Base-by-base conservation (phyloP, 805 yeast genomes). In the Myxozyma neglecta region DNA sequence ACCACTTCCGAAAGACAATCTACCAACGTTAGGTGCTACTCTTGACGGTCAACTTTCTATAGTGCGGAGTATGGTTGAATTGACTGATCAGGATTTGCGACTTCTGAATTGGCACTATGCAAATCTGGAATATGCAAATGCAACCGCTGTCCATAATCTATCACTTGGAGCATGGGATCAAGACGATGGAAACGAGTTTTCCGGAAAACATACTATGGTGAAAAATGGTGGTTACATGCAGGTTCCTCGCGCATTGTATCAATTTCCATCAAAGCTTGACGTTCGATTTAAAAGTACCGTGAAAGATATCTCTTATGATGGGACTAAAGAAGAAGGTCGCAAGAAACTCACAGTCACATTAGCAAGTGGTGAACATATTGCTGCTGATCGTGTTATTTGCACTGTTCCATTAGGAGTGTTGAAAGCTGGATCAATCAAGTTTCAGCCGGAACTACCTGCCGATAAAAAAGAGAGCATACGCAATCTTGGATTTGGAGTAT, bases 371-470 rank as follows among this genome's bases (percentile, higher is more conserved):
- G 79, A 76, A 55, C 71, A 68, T n/a, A 70, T 78, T n/a, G 59
- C 67, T 0, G 80, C 79, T 4, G 80, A 78, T 59, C 69, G 76
- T 10, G 76, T 73, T 3, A 70, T 77, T 1, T 70, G 75, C 24
- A 76, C 80, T 6, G 74, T 75, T 6, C 81, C 81, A 0, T 69
- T 77, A 3, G 80, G 80, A 0, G 77, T 77, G 6, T 67, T 77
- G 55, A 77, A 78, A 64, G 70, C 70, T 18, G 70, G 77, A 7
- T 59, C 71, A 9, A 65, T 77, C 35, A 77, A 75, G 64, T 77
- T 77, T 53, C 73, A 74, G 34, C 81, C 81, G 1, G 79, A 76
- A 44, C 61, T 77, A 13, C 80, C 80, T 10, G 75, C 74, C 46
- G 72, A 77, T 75, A 77, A 77, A 59, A 57, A 70, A 8, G 75